Percentiles rank a stretch among this genome's conserved stretches.
Evolutionary conservation across 2,329 filamentous ascomycete species (phyloP).

Genomic region (Ceratocystis destructans): DNA sequence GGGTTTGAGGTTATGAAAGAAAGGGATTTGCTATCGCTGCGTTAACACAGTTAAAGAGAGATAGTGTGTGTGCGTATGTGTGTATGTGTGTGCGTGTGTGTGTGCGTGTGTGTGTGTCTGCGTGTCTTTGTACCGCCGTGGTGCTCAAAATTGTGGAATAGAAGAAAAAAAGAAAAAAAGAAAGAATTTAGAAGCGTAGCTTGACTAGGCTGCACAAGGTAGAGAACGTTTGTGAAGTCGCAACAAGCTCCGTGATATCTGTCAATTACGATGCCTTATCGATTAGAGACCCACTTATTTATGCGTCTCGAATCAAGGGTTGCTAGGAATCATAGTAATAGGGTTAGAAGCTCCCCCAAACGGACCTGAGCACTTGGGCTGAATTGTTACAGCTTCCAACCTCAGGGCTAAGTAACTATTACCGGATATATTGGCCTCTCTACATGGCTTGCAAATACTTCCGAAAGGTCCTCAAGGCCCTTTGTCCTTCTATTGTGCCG

Average conservation of each 20-base stretch:
- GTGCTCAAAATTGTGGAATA: not conserved
- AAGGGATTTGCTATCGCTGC: too few relatives aligned
- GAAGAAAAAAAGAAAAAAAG: not conserved
- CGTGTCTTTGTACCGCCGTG: too few relatives aligned
- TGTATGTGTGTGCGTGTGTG: not conserved
- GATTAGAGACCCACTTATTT: slow-evolving; percentile 13
- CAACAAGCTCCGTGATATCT: slow-evolving; percentile 3
- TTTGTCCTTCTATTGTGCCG: not conserved
- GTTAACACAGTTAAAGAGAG: not conserved
- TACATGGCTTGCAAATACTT: too few relatives aligned
- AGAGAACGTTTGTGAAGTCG: not conserved
- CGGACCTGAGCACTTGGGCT: not conserved
- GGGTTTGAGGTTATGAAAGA: not conserved
- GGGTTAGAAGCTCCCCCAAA: not conserved
- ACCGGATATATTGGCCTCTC: too few relatives aligned
- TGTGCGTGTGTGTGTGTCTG: not conserved
- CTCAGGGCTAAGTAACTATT: too few relatives aligned
- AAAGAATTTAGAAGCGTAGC: not conserved
- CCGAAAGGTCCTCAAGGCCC: too few relatives aligned
- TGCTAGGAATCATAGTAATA: not conserved
- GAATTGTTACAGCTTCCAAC: too few relatives aligned
- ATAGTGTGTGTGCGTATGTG: not conserved
- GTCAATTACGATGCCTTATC: slow-evolving; percentile 13
- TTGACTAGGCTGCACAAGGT: not conserved
- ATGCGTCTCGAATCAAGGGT: not conserved